phyloP scores from a whole-genome alignment of 371 early-diverging fungal genomes.

The Mortierella polycephala region DNA sequence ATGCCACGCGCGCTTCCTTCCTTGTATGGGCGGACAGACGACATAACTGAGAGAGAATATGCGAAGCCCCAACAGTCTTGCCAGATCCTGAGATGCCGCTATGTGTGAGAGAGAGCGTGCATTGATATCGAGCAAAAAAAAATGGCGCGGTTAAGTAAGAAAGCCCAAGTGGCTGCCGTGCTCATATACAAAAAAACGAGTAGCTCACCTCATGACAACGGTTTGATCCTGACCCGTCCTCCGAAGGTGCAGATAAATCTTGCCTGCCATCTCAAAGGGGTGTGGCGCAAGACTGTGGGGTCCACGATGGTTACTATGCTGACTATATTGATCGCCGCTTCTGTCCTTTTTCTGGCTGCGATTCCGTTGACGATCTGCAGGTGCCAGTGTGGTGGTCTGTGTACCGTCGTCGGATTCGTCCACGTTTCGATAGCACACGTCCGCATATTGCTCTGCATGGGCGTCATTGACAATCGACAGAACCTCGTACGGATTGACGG shows the following conservation, averaged over 20 bases:
- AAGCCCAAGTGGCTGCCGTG: neutral
- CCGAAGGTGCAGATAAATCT: constrained; percentile 82
- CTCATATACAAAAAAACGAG: no score
- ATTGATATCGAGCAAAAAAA: neutral
- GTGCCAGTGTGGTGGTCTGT: neutral
- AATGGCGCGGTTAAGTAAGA: neutral
- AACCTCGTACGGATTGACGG: constrained; percentile 63
- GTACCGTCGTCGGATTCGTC: neutral
- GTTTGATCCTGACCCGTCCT: constrained; percentile 85
- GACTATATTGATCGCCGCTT: constrained; percentile 31
- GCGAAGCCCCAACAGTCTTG: constrained; percentile 76
- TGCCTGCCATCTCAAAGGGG: constrained; percentile 71
- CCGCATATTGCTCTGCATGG: constrained; percentile 57
- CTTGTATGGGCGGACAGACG: constrained; percentile 75
- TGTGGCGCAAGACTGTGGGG: constrained; percentile 58
- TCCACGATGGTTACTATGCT: constrained; percentile 30
- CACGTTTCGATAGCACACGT: constrained; percentile 56
- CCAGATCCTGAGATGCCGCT: constrained; percentile 91
- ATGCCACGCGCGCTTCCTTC: constrained; percentile 76
- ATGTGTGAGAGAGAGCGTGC: neutral
- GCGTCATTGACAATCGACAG: constrained; percentile 68
- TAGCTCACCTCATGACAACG: constrained; percentile 75
- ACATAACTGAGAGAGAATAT: constrained; percentile 74
- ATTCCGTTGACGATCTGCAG: neutral
- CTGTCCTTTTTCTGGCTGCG: constrained; percentile 4